Base-by-base conservation (phyloP, 768 basidiomycete species). In the Suillus discolor region DNA sequence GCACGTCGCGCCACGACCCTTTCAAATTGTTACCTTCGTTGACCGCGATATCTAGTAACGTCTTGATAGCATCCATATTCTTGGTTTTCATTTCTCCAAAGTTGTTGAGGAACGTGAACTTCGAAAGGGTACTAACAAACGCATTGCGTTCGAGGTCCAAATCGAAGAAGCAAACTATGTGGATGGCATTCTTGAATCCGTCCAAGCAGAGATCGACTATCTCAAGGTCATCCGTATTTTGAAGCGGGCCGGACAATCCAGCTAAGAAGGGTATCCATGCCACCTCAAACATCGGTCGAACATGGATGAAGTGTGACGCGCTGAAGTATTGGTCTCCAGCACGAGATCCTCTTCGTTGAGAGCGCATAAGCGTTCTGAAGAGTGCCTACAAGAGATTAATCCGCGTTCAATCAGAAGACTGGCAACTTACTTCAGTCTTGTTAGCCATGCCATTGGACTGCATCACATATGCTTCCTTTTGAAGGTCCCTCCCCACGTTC, bases 241-340 rank as follows among this genome's bases (percentile, higher is more conserved):
- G 97, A 53, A 99, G 82, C 18, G 96, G 97, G 0, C 89, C 94
- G 11, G 97, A 99, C 36, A 99, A 82, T 13, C 96, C 96, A 16
- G 97, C 97, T 28, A 99, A 84, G 79, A 98, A 96, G 1, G 97
- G 89, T 80, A 99, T 99, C 97, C 97, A 99, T 25, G 95, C 96
- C 8, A 98, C 96, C 78, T 99, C 97, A 71, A 99, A 97, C 97
- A 99, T 99, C 23, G 97, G 97, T 44, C 89, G 87, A 67, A 99
- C 97, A 75, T 99, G 97, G 65, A 98, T 88, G 67, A 96, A 94
- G 73, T 98, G 93, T 0, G 94, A 97, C 1, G 97, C 97, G 68
- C 93, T 94, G 80, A 96, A 97, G 80, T 95, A 99, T 67, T 97
- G 93, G 68, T 97, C 94, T 31, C 83, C 86, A 6, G 81, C 78